phyloP scores from a whole-genome alignment of 306 rosid species.

The Cucurbita maxima region DNA sequence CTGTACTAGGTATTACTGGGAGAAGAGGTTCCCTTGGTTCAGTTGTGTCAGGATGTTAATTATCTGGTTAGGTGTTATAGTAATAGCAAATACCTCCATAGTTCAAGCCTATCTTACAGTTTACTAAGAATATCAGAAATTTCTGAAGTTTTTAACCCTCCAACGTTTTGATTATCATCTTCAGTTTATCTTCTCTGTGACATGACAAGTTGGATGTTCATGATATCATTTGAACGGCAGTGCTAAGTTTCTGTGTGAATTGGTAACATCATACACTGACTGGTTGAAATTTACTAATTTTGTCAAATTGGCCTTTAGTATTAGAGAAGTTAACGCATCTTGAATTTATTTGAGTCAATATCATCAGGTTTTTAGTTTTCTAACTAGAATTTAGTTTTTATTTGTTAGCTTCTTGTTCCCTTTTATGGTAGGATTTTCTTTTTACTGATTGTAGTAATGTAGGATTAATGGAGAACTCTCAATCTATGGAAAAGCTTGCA shows the following conservation, averaged over 20 bases:
- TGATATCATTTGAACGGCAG: constrained; percentile 11
- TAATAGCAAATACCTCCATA: neutral
- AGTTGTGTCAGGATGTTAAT: neutral
- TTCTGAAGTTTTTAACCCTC: neutral
- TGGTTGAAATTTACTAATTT: constrained; percentile 14
- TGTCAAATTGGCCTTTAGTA: neutral
- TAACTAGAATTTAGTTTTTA: neutral
- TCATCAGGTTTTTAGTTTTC: neutral
- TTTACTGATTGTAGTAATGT: neutral
- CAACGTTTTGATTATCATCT: neutral
- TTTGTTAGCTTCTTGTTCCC: neutral
- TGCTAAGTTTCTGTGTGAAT: neutral
- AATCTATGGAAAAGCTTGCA: neutral
- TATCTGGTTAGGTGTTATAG: neutral
- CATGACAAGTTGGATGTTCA: neutral
- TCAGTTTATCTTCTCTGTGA: constrained; percentile 2
- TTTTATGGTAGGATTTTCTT: neutral
- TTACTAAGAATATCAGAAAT: constrained; percentile 9
- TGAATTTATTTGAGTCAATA: neutral
- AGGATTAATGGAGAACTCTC: neutral
- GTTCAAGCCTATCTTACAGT: neutral
- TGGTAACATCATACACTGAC: neutral
- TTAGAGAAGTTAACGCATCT: neutral
- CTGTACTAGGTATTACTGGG: neutral
- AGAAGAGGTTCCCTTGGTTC: neutral